Base-by-base conservation (phyloP, 2,329 filamentous ascomycete species). In the Alternaria brassicicola region DNA sequence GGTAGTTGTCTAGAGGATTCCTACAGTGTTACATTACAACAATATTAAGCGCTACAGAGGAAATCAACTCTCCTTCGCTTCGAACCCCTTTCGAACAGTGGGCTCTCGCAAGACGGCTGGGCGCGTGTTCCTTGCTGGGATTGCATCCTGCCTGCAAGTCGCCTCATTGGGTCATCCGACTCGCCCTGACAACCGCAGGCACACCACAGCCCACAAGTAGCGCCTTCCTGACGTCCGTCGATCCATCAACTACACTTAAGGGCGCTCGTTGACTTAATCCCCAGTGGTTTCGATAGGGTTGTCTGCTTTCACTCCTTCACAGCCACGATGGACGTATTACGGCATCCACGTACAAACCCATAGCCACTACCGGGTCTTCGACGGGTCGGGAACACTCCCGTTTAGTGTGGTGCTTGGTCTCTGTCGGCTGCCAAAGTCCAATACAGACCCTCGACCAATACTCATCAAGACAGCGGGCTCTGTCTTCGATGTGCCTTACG, bases 401-500 rank as follows among this genome's bases (percentile, higher is more conserved):
- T 51, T 48, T 28, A 43, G 45, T 50, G 30, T 49, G 2, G 45
- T 42, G 6, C 50, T 49, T 25, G 45, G 52, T 23, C 17, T 55
- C 13, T 50, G 52, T 31, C 52, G 52, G 25, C 3, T 33, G 13
- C 30, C 30, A 15, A 41, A 33, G 28, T 36, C 45, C 13, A 36
- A 55, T 15, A 43, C 30, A 10, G 45, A 50, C 30, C 21, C 31
- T 28, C 43, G 36, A 25, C 8, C 52, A 36, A 33, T 54, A 48
- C 43, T 54, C 10, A 36, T 54, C 13, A 43, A 41, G 15, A 48
- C 35, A 1, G 52, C 19, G 12, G 52, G 42, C 21, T 41, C 52
- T 19, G 43, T 48, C 17, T 48, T 54, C 17, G 52, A 48, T 33
- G 52, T 54, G 23, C 52, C 52, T 23, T 48, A 54, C n/a, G 52